phyloP scores from a whole-genome alignment of 768 basidiomycete genomes.

The Hemileccinum impolitum region DNA sequence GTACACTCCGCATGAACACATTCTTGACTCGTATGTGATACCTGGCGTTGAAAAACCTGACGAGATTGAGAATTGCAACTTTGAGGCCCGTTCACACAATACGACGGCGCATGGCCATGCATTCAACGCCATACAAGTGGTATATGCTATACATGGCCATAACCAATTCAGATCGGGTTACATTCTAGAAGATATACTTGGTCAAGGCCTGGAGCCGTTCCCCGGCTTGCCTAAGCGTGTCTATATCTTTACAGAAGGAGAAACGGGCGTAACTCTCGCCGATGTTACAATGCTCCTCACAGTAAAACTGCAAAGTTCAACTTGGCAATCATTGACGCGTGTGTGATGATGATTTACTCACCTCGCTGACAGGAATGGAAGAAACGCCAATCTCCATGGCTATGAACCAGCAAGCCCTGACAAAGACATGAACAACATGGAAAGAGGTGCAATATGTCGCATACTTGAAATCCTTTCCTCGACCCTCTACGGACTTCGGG shows the following conservation, averaged over 20 bases:
- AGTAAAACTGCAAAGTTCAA: slow-evolving; percentile 70
- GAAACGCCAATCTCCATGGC: slow-evolving; percentile 88
- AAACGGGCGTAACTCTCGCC: slow-evolving; percentile 88
- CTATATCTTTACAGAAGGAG: slow-evolving; percentile 93
- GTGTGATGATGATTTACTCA: slow-evolving; percentile 32
- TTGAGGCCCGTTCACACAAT: too few relatives aligned
- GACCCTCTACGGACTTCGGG: slow-evolving; percentile 67
- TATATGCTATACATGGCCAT: not conserved
- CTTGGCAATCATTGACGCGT: not conserved
- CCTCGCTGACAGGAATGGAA: slow-evolving; percentile 93
- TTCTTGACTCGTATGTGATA: too few relatives aligned
- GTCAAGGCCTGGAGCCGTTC: slow-evolving; percentile 74
- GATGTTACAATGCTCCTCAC: slow-evolving; percentile 77
- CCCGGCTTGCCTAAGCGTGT: slow-evolving; percentile 78
- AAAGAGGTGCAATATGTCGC: slow-evolving; percentile 13
- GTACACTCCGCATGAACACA: too few relatives aligned
- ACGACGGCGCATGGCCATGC: not conserved
- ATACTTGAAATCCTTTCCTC: slow-evolving; percentile 86
- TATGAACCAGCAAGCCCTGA: slow-evolving; percentile 92
- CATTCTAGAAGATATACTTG: slow-evolving; percentile 48
- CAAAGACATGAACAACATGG: slow-evolving; percentile 9
- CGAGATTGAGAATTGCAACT: too few relatives aligned
- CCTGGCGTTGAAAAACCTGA: too few relatives aligned
- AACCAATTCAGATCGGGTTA: not conserved
- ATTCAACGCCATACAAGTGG: not conserved